Conservation (phyloP, 306 rosid genomes). For the Medicago arabica region DNA sequence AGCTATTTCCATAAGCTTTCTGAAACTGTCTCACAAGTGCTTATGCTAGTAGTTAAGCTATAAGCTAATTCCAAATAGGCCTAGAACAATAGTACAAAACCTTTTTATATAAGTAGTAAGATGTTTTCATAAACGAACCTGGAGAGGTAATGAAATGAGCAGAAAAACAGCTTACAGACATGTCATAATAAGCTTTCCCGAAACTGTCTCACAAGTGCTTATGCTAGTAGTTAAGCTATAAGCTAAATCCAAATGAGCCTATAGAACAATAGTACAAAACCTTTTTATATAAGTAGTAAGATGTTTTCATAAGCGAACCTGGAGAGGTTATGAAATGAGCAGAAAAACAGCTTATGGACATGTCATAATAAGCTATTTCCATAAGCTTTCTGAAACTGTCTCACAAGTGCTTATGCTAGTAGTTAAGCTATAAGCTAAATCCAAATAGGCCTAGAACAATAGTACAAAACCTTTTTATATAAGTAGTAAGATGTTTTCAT, state of each 20-base stretch:
- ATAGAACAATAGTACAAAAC: no score
- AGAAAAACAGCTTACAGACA: no score
- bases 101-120: background rate
- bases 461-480: background rate
- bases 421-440: background rate
- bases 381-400: background rate
- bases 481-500: background rate
- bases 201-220: no score
- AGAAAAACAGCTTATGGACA: background rate
- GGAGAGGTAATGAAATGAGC: background rate
- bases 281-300: background rate
- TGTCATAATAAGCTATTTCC: background rate
- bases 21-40: background rate
- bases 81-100: background rate
- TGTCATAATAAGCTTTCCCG: no score
- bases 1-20: background rate
- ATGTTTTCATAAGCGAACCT: background rate
- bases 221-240: no score
- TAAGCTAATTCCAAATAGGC: background rate
- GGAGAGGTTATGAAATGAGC: background rate
- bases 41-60: background rate
- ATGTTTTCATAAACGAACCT: background rate
- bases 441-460: background rate
- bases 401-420: background rate
- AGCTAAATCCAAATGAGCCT: no score